Base-by-base conservation (phyloP, 1,284 basidiomycete genomes). In the Agroathelia rolfsii region DNA sequence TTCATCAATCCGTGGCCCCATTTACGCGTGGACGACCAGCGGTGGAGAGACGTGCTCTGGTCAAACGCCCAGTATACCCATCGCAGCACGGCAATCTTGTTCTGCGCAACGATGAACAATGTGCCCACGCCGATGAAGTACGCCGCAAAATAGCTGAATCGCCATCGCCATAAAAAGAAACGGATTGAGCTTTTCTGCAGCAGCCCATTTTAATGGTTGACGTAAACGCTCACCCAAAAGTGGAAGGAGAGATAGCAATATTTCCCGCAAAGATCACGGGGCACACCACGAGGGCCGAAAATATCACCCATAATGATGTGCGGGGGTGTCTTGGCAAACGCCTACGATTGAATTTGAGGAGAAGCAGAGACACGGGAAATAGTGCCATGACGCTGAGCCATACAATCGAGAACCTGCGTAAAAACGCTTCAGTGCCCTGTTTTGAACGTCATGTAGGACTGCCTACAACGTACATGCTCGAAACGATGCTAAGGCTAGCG, bases 321-420 rank as follows among this genome's bases (percentile, higher is more conserved):
- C 45, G 54, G 5, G 53, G 55, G 3, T 50, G 39, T 15, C 76
- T 61, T 2, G 62, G 64, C 6, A 85, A 50, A 24, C 69, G 62
- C 3, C 74, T 70, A 3, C 79, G 66, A 35, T 75, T 76, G 53
- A 76, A 76, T 39, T 71, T 72, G 23, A 84, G 58, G 4, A 81
- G 39, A 3, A 82, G 45, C 8, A 73, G 57, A 2, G 75, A 68
- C 11, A 77, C 23, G 0, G 76, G 77, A 42, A 80, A 82, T 14
- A 80, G 50, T 1, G 59, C 49, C 72, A 79, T 76, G 27, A 79
- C 69, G 5, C 63, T 57, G 11, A 81, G 58, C 72, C 76, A 81
- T 3, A 68, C 69, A 8, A 80, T 58, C 2, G 71, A 66, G 51
- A 75, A 77, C 62, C 69, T 69, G 30, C 3, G 14, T 10, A 22